Conservation (phyloP, 2,329 filamentous ascomycete species). For the Paramyrothecium sp. region DNA sequence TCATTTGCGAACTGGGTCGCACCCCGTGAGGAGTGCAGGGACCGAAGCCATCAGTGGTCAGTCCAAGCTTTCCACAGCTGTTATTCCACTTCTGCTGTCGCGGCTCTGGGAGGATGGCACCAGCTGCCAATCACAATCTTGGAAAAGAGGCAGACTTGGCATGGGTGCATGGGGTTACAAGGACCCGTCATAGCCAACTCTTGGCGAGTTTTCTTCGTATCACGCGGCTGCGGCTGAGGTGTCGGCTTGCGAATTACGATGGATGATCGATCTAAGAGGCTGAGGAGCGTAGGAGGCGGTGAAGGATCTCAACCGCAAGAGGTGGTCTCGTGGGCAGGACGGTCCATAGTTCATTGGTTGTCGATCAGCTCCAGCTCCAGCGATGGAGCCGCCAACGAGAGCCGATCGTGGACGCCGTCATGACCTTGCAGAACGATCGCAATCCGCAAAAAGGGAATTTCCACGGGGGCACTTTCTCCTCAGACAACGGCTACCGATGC, state of each 20-base stretch:
- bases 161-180: not conserved
- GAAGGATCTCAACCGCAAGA: not conserved
- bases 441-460: not conserved
- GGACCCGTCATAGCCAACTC: not conserved
- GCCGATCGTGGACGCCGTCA: not conserved
- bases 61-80: not conserved
- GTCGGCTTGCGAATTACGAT: not conserved
- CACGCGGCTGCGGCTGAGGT: not conserved
- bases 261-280: not conserved
- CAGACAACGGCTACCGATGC: not conserved
- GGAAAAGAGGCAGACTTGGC: not conserved
- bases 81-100: not conserved
- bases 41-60: not conserved
- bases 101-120: too few species aligned
- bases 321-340: not conserved
- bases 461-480: not conserved
- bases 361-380: not conserved
- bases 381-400: not conserved
- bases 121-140: not conserved
- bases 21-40: not conserved
- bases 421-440: too few species aligned
- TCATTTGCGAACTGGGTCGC: not conserved
- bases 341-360: not conserved
- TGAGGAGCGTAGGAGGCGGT: not conserved
- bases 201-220: not conserved